Evolutionary conservation across 352 stramenopile genomes (phyloP).

Genomic region (Halophytophthora batemanensis): DNA sequence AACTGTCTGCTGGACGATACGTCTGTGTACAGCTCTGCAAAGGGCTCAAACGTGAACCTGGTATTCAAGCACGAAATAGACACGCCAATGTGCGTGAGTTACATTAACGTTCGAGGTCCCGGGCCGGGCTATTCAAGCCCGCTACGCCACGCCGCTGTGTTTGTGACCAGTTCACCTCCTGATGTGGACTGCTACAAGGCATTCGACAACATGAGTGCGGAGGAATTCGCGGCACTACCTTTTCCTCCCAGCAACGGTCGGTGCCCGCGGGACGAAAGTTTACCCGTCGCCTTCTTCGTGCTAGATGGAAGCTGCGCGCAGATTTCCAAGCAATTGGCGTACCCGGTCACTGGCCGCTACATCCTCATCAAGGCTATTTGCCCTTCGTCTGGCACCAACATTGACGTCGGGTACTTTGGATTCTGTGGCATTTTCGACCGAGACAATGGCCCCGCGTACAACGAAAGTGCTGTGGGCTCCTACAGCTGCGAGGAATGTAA

Average conservation of each 20-base stretch:
- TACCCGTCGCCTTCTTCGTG: slow-evolving; percentile 76
- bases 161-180: slow-evolving; percentile 63
- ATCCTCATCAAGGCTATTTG: slow-evolving; percentile 78
- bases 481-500: slow-evolving; percentile 73
- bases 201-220: slow-evolving; percentile 66
- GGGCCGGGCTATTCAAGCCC: slow-evolving; percentile 80
- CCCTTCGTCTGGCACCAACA: slow-evolving; percentile 66
- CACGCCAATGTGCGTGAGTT: slow-evolving; percentile 78
- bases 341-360: slow-evolving; percentile 68
- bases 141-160: slow-evolving; percentile 56
- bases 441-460: slow-evolving; percentile 83
- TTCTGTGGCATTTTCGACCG: slow-evolving; percentile 78
- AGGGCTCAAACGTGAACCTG: slow-evolving; percentile 72
- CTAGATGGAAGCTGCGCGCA: slow-evolving; percentile 75
- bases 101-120: slow-evolving; percentile 66
- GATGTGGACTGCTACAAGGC: slow-evolving; percentile 46
- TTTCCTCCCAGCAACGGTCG: slow-evolving; percentile 50
- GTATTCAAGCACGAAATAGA: slow-evolving; percentile 78
- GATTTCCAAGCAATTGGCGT: slow-evolving; percentile 72
- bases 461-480: slow-evolving; percentile 29
- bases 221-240: slow-evolving; percentile 76
- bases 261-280: slow-evolving; percentile 51
- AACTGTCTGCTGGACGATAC: slow-evolving; percentile 80
- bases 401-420: slow-evolving; percentile 80
- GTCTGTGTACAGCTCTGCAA: slow-evolving; percentile 78